Percentiles rank a stretch among this genome's conserved stretches.
These are phyloP conservation scores for Boletus reticuloceps DNA, from an alignment of 768 basidiomycete genomes.

Conservation along the genomic window DNA sequence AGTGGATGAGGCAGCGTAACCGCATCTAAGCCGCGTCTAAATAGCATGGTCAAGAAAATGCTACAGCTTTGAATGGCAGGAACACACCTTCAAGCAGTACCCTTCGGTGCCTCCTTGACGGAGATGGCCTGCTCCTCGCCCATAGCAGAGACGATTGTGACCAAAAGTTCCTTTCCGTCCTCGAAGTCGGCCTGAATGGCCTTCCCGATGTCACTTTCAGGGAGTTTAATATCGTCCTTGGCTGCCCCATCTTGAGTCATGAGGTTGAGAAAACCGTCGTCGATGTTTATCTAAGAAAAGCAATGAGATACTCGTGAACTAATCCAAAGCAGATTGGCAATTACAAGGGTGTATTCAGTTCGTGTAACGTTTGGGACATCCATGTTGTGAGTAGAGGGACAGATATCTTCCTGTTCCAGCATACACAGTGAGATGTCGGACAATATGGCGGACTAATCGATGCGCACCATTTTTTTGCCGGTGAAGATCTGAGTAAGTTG, in stretches of 20 bases:
- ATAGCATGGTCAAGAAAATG: not conserved
- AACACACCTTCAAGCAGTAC: conserved; percentile 24
- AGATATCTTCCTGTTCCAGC: conserved; percentile 78
- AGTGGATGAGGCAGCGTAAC: not conserved
- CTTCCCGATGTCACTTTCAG: conserved; percentile 78
- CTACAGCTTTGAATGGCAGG: not conserved
- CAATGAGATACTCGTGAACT: conserved; percentile 1
- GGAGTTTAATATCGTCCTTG: conserved; percentile 95
- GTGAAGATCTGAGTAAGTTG: conserved; percentile 83
- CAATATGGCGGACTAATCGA: not conserved
- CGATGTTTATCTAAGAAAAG: conserved; percentile 68
- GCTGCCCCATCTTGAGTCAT: conserved; percentile 75
- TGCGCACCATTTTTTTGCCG: conserved; percentile 85
- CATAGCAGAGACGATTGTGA: conserved; percentile 90
- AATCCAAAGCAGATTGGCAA: conserved; percentile 16
- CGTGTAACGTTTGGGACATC: conserved; percentile 94
- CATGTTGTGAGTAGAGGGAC: conserved; percentile 99
- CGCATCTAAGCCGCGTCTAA: not conserved
- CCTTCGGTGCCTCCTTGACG: conserved; percentile 86
- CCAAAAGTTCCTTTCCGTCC: conserved; percentile 80
- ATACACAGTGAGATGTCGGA: conserved; percentile 4
- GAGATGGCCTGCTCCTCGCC: conserved; percentile 89
- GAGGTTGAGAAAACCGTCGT: conserved; percentile 94
- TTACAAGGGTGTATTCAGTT: conserved; percentile 87
- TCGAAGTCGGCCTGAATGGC: conserved; percentile 73